A percentile compares a stretch with the other conserved stretches of the same genome.
These are phyloP conservation scores for Chrysoporthe puriensis DNA, from an alignment of 2,329 filamentous ascomycete genomes.

Conservation along the genomic window DNA sequence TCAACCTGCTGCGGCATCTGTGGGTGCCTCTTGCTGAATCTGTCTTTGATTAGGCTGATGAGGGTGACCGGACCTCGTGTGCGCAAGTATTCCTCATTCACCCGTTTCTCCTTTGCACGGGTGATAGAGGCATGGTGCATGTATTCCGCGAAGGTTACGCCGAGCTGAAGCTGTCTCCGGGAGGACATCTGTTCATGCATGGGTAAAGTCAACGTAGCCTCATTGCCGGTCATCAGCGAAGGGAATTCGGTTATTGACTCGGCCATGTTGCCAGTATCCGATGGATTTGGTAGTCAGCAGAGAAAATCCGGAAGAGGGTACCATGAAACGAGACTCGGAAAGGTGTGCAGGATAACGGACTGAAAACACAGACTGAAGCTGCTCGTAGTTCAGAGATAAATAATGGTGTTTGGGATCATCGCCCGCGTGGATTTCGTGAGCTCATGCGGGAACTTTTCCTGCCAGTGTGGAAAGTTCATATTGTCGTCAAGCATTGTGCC, in stretches of 20 bases:
- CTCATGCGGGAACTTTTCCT: neutral
- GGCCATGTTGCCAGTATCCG: neutral
- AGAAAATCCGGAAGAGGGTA: neutral
- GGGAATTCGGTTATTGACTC: neutral
- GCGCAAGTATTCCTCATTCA: constrained; percentile 9
- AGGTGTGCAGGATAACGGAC: no score
- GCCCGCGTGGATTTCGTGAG: neutral
- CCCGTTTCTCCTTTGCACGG: constrained; percentile 13
- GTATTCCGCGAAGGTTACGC: constrained; percentile 14
- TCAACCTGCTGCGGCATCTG: neutral
- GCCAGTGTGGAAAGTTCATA: neutral
- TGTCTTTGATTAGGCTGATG: neutral
- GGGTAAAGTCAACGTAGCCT: neutral
- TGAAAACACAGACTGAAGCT: no score
- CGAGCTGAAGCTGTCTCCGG: neutral
- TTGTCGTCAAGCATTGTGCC: neutral
- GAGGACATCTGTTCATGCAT: neutral
- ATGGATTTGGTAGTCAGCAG: neutral
- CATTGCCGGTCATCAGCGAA: neutral
- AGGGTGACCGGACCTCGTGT: neutral
- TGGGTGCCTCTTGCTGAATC: neutral
- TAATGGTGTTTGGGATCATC: neutral
- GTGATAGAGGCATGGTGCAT: constrained; percentile 15
- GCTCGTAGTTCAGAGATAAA: neutral
- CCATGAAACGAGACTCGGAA: neutral